Conservation (phyloP, 441 rosid species). For the Adansonia grandidieri region DNA sequence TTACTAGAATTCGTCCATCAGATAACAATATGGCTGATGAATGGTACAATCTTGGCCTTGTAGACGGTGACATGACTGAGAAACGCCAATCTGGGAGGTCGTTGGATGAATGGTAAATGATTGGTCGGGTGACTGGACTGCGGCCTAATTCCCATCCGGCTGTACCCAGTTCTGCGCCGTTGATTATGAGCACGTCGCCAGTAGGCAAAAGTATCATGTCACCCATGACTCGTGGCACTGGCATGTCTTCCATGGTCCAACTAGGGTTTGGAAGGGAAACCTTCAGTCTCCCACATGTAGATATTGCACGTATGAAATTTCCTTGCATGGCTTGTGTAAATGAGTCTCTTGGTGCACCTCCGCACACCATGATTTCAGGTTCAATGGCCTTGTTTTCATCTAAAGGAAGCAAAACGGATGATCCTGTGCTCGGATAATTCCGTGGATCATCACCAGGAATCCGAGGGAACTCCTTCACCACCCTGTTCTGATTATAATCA, state of each 20-base stretch:
- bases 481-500: conserved; percentile 55
- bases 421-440: conserved; percentile 87
- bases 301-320: conserved; percentile 50
- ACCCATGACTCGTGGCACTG: conserved; percentile 73
- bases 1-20: conserved; percentile 69
- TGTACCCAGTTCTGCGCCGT: conserved; percentile 66
- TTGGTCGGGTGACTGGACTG: conserved; percentile 54
- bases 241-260: conserved; percentile 84
- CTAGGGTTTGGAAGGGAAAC: conserved; percentile 51
- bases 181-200: conserved; percentile 65
- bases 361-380: conserved; percentile 79
- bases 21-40: conserved; percentile 64
- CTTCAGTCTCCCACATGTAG: conserved; percentile 72
- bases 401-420: conserved; percentile 75
- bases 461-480: conserved; percentile 57
- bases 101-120: conserved; percentile 50
- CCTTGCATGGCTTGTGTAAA: conserved; percentile 31
- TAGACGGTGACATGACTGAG: conserved; percentile 51
- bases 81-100: conserved; percentile 36
- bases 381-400: conserved; percentile 48
- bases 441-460: conserved; percentile 70
- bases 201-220: conserved; percentile 81
- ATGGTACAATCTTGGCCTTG: conserved; percentile 75
- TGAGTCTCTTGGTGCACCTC: conserved; percentile 73
- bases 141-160: conserved; percentile 80